phyloP scores from a whole-genome alignment of 257 asterid species.

The Lycium ferocissimum region DNA sequence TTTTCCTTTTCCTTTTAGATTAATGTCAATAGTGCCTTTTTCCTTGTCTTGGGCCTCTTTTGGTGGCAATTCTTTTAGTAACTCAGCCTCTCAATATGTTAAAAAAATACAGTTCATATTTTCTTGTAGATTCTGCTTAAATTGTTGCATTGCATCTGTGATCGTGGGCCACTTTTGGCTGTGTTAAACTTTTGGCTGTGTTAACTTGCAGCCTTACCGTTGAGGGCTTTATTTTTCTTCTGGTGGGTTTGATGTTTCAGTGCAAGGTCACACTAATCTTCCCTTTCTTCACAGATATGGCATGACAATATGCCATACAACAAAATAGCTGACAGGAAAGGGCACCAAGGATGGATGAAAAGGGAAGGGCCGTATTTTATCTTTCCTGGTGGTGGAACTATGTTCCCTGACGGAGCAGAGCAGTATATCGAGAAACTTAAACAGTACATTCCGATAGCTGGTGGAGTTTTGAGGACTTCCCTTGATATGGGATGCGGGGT shows the following conservation, averaged over 20 bases:
- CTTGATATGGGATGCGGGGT: conserved; percentile 99
- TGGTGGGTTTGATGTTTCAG: neutral
- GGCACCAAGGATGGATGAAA: conserved; percentile 99
- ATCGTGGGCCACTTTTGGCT: neutral
- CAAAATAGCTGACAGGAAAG: conserved; percentile 96
- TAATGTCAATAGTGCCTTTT: neutral
- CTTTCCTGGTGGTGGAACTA: conserved; percentile 97
- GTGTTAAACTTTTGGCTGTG: neutral
- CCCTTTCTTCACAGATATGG: conserved; percentile 74
- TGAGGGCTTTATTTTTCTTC: neutral
- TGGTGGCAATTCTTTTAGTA: neutral
- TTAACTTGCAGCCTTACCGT: neutral
- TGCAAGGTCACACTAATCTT: neutral
- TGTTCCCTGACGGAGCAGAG: conserved; percentile 96
- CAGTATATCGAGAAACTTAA: conserved; percentile 93
- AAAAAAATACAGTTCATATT: neutral
- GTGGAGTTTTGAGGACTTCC: conserved; percentile 89
- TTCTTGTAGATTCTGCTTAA: conserved; percentile 5
- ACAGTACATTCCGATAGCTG: conserved; percentile 87
- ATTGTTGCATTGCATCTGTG: neutral
- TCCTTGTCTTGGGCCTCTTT: neutral
- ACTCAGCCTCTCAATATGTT: conserved; percentile 1
- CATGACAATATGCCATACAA: conserved; percentile 92
- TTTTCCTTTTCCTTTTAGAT: neutral
- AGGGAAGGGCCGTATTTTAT: conserved; percentile 83